Evolutionary conservation across 305 asterid species (phyloP), one percentile per base, ranked within the genome.

Genomic region (Plantago coronopus): DNA sequence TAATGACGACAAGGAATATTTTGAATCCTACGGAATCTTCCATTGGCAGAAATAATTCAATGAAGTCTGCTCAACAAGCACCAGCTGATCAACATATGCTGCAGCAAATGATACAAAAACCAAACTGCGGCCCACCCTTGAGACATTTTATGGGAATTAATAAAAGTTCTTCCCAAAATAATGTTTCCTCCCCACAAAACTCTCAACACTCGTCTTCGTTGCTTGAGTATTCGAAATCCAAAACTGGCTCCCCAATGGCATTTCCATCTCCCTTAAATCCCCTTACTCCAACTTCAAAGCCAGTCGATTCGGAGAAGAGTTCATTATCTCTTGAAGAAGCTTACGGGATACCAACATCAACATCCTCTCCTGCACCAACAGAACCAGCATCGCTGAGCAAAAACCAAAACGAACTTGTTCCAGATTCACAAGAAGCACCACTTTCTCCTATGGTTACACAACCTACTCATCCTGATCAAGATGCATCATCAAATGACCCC

Each of bases 311-410:
- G 10, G 58, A 53, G 58, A 14, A 22, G 13, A 25, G 58, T 53
- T 25, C 58, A 12, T 15, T 53, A 53, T 15, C 40, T 40, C 58
- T 15, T 23, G 58, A 53, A 25, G 40, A 27, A 14, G 31, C 20
- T 53, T 34, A 6, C 8, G 40, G 40, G 1, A 9, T 34, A 34
- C 12, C 40, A 34, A 34, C 8, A 34, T 1, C 40, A 34, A 34
- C 40, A 34, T 12, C 40, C 9, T 53, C 58, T 15, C 58, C 58
- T 53, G 42, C 42, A 23, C 17, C 31, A 23, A 18, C 31, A 14
- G 74, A 76, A 73, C 46, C 77, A 73, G 1, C 17, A 62, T 55
- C 75, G 50, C 40, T 74, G 65, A 65, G 59, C 64, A 60, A 76
- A 50, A 16, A 77, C 76, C 19, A 72, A 68, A 17, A 57, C 53